These are phyloP conservation scores for Colletotrichum viniferum DNA, from an alignment of 2,329 filamentous ascomycete species.

Conservation along the genomic window DNA sequence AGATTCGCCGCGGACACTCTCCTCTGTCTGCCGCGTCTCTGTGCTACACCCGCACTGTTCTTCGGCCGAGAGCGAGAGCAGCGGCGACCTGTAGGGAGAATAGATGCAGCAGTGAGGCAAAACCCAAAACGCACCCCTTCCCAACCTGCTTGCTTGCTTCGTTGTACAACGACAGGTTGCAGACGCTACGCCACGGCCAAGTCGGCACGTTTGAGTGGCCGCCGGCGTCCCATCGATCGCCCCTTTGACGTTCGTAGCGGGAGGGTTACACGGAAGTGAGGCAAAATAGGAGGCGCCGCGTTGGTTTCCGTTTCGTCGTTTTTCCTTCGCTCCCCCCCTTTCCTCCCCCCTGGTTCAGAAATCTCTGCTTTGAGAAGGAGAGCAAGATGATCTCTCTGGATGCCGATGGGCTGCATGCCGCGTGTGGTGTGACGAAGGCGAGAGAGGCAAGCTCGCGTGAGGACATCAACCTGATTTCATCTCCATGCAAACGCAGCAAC, in stretches of 20 bases:
- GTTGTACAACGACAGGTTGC: background rate
- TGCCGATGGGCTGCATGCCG: background rate
- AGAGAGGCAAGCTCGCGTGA: background rate
- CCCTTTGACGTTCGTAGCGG: background rate
- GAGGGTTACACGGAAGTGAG: background rate
- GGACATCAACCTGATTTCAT: background rate
- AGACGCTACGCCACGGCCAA: background rate
- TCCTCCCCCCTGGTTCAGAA: background rate
- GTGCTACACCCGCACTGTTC: background rate
- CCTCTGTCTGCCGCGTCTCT: background rate
- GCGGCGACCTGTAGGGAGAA: background rate
- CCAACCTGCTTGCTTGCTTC: background rate
- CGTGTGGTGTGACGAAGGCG: background rate
- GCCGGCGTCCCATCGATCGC: background rate
- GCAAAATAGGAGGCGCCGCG: background rate
- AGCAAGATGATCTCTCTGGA: background rate
- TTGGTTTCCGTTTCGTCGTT: background rate
- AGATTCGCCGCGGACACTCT: background rate
- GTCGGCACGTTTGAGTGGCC: background rate
- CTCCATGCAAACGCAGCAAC: background rate
- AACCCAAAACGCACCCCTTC: background rate
- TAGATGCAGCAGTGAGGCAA: background rate
- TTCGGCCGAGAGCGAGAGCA: background rate
- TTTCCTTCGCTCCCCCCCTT: background rate
- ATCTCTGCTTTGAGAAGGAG: background rate